phyloP scores from a whole-genome alignment of 805 yeast genomes.

The Metschnikowia cerradonensis region DNA sequence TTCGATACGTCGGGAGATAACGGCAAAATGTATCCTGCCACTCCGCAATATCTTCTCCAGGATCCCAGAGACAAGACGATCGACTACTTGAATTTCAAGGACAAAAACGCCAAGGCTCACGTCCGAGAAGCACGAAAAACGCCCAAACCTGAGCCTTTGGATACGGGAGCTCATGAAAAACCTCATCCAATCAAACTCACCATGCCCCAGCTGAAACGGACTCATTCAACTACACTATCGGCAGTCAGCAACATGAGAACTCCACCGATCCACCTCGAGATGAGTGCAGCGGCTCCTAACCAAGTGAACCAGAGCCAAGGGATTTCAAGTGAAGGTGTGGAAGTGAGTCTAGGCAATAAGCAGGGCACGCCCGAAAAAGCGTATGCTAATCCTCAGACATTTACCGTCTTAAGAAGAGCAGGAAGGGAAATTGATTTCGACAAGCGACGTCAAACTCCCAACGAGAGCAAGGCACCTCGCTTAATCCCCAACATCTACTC shows the following conservation, averaged over 20 bases:
- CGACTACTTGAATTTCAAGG: conserved; percentile 60
- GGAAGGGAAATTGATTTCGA: conserved; percentile 78
- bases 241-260: conserved; percentile 6
- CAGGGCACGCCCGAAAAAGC: not conserved
- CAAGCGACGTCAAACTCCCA: conserved; percentile 73
- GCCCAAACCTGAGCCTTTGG: not conserved
- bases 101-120: conserved; percentile 12
- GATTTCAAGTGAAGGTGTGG: too few species aligned
- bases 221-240: conserved; percentile 3
- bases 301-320: too few species aligned
- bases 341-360: too few species aligned
- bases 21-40: conserved; percentile 51
- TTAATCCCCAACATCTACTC: conserved; percentile 20
- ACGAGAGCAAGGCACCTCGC: conserved; percentile 43
- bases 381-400: conserved; percentile 31
- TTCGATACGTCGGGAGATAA: conserved; percentile 44
- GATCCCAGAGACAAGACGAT: conserved; percentile 34
- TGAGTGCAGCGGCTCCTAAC: too few species aligned
- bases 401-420: conserved; percentile 64
- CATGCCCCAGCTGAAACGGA: conserved; percentile 15
- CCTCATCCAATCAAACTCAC: conserved; percentile 13
- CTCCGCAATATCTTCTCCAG: conserved; percentile 65
- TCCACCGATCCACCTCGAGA: conserved; percentile 1
- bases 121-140: not conserved
- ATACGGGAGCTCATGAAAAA: not conserved